Conservation (phyloP, 2,329 filamentous ascomycete species). For the Penicillium sp. region DNA sequence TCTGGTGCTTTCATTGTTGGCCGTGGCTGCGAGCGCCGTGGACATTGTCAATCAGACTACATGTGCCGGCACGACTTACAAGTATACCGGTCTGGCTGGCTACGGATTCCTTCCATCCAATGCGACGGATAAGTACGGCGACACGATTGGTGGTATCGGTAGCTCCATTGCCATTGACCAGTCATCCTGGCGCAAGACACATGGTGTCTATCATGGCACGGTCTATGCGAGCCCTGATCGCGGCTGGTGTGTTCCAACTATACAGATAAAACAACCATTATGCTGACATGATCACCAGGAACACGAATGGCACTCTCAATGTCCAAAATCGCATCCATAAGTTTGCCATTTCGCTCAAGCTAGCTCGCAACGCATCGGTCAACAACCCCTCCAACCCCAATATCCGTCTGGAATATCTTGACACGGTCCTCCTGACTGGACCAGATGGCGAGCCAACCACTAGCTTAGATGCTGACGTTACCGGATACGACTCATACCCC, state of each 20-base stretch:
- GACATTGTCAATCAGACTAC: slow-evolving; percentile 46
- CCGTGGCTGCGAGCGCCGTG: slow-evolving; percentile 15
- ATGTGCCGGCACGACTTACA: slow-evolving; percentile 59
- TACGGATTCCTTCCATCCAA: slow-evolving; percentile 59
- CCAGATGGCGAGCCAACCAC: slow-evolving; percentile 60
- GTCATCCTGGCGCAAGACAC: slow-evolving; percentile 54
- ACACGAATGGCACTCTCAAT: slow-evolving; percentile 66
- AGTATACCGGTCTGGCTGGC: slow-evolving; percentile 64
- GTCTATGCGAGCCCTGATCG: slow-evolving; percentile 63
- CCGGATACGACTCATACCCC: slow-evolving; percentile 51
- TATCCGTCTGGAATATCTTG: slow-evolving; percentile 57
- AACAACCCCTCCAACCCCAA: slow-evolving; percentile 56
- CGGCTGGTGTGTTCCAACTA: slow-evolving; percentile 53
- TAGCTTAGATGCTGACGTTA: slow-evolving; percentile 58
- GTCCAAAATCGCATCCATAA: slow-evolving; percentile 66
- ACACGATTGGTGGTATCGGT: slow-evolving; percentile 65
- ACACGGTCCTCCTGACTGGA: slow-evolving; percentile 61
- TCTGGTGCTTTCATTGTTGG: slow-evolving; percentile 12
- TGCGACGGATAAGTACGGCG: slow-evolving; percentile 61
- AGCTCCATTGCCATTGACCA: slow-evolving; percentile 61
- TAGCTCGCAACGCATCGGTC: slow-evolving; percentile 49
- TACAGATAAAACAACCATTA: background rate
- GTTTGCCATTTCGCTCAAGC: slow-evolving; percentile 57
- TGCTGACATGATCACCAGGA: slow-evolving; percentile 41
- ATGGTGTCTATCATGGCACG: slow-evolving; percentile 55